Evolutionary conservation across 1,139 yeast species (phyloP), one percentile per base, ranked within the genome.

Genomic region (Keqinozyma sinolaborantium): DNA sequence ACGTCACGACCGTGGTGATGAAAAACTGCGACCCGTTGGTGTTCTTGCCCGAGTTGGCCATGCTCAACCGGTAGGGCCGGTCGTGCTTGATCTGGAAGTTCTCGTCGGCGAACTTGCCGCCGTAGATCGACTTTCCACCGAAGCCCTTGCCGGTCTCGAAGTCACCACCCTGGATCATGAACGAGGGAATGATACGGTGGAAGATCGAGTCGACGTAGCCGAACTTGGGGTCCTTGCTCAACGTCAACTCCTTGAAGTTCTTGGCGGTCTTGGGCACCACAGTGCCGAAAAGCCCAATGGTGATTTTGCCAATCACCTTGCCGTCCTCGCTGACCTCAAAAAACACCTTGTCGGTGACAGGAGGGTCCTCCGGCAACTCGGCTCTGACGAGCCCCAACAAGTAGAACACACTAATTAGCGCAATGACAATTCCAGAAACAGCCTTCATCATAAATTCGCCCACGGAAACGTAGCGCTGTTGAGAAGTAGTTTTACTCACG

Each of bases 311-410:
- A 32, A 81, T 54, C 21, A 72, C 64, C 54, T 77, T 67, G 33
- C 83, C 95, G 40, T 86, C 95, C 53, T 85, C 88, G 40, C 81
- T 73, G 42, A 92, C 70, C 53, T 92, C 97, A 48, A 92, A 87
- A 64, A 66, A 92, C 23, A 92, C 96, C 60, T 79, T 82, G 58
- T 75, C 68, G 45, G 92, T 83, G 53, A 83, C 56, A 30, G 70
- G 71, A 26, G 86, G 84, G 47, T 74, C 72, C 26, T 64, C 70
- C 3, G 70, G 51, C 34, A 60, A 45, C 5, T 51, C 63, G 4
- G 56, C 54, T 16, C 36, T 40, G n/a, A 40, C 50, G 20, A 40
- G 36, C 14, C 44, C 39, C 33, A 51, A 45, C 36, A 52, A 53
- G 23, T 37, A 36, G 15, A 42, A 13, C 24, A 43, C 13, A 25